Evolutionary conservation across 208 protist species (phyloP).

Genomic region (Leishmania gerbilli): DNA sequence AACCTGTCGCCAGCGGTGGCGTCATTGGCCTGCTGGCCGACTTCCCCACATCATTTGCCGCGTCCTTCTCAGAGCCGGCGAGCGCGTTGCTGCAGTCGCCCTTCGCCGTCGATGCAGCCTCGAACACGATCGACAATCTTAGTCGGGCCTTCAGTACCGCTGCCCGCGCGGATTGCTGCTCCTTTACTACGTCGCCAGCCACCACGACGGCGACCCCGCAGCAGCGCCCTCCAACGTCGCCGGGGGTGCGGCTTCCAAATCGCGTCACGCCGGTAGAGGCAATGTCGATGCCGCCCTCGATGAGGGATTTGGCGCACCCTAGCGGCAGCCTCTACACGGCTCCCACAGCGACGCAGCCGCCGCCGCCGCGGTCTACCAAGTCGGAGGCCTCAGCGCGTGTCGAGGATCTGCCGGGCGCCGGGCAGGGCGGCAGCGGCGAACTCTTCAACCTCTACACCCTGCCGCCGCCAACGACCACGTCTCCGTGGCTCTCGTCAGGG

Average conservation of each 20-base stretch:
- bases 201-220: constrained; percentile 22
- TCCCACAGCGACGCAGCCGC: constrained; percentile 6
- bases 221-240: constrained; percentile 25
- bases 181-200: constrained; percentile 25
- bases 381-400: not conserved
- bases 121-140: constrained; percentile 26
- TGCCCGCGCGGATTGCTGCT: constrained; percentile 22
- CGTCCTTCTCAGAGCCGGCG: constrained; percentile 26
- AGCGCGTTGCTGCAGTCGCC: constrained; percentile 15
- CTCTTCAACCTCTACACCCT: constrained; percentile 15
- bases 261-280: constrained; percentile 14
- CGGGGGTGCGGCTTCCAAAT: constrained; percentile 12
- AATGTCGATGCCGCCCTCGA: constrained; percentile 18
- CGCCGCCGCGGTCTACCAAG: constrained; percentile 13
- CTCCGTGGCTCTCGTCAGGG: constrained; percentile 23
- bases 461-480: constrained; percentile 4
- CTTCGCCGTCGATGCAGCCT: constrained; percentile 17
- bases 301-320: not conserved
- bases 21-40: constrained; percentile 18
- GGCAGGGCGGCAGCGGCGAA: constrained; percentile 5
- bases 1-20: not conserved
- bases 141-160: constrained; percentile 37
- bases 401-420: constrained; percentile 8
- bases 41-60: constrained; percentile 32
- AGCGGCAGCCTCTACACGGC: not conserved